Percentiles rank a stretch among this genome's conserved stretches.
Evolutionary conservation across 306 rosid species (phyloP).

Genomic region (Neltuma alba): DNA sequence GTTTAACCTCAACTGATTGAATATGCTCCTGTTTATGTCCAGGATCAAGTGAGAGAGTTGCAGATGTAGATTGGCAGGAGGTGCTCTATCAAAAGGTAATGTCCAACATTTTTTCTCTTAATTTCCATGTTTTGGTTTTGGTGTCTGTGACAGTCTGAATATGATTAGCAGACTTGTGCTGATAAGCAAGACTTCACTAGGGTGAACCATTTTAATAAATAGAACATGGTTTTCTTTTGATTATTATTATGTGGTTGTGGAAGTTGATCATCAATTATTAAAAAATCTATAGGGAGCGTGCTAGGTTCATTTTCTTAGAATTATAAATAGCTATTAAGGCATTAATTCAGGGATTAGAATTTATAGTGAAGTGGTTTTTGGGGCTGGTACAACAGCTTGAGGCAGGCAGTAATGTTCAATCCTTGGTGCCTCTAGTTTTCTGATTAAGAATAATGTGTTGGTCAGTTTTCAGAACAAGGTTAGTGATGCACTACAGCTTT

Average conservation of each 20-base stretch:
- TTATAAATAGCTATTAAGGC: background rate
- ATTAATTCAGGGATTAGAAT: background rate
- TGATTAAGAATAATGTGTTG: background rate
- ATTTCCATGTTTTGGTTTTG: background rate
- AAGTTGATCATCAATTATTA: background rate
- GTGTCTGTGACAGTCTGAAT: background rate
- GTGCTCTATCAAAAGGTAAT: conserved; percentile 34
- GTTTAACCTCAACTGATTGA: background rate
- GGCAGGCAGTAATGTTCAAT: background rate
- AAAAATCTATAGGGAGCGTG: background rate
- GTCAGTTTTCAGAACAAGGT: background rate
- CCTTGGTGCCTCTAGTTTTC: background rate
- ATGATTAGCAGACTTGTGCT: background rate
- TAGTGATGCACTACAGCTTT: background rate
- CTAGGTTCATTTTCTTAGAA: background rate
- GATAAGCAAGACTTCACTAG: background rate
- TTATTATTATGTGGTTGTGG: background rate
- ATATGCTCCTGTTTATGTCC: background rate
- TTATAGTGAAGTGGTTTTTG: background rate
- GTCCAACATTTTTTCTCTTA: background rate
- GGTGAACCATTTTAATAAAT: background rate
- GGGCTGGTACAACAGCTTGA: background rate
- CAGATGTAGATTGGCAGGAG: conserved; percentile 37
- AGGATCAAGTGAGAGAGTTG: conserved; percentile 16
- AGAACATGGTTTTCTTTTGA: background rate